Evolutionary conservation across 2,329 filamentous ascomycete genomes (phyloP).

Genomic region (Ceratocystis cubensis): DNA sequence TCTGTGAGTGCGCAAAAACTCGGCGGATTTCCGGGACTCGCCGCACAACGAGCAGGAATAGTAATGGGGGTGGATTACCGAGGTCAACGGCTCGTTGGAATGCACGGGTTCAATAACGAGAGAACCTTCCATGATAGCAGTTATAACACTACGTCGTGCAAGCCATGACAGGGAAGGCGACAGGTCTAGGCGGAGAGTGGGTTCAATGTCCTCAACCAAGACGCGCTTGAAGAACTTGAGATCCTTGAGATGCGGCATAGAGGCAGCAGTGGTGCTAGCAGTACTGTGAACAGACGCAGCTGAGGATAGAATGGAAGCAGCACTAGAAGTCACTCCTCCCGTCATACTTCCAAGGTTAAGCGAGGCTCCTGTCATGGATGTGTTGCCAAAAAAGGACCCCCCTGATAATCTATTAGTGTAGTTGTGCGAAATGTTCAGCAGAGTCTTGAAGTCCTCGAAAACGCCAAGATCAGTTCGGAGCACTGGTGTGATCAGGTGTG

Average conservation of each 20-base stretch:
- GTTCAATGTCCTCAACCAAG: constrained; percentile 83
- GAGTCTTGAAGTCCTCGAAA: constrained; percentile 72
- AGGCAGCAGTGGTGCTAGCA: constrained; percentile 30
- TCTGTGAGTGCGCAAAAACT: constrained; percentile 67
- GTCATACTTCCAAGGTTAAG: constrained; percentile 24
- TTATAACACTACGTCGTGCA: constrained; percentile 70
- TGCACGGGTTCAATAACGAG: constrained; percentile 84
- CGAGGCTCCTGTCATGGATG: constrained; percentile 46
- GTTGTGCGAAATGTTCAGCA: constrained; percentile 57
- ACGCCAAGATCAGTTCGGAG: constrained; percentile 68
- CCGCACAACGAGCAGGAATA: constrained; percentile 80
- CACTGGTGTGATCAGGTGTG: constrained; percentile 70
- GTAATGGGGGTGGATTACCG: constrained; percentile 40
- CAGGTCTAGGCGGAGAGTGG: constrained; percentile 75
- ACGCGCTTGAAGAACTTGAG: constrained; percentile 89
- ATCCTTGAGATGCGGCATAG: constrained; percentile 54
- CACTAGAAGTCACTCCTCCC: constrained; percentile 20
- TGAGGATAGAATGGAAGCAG: constrained; percentile 35
- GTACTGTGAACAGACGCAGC: constrained; percentile 38
- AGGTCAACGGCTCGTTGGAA: constrained; percentile 39
- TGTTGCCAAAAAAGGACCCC: constrained; percentile 19
- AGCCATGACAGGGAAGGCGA: constrained; percentile 91
- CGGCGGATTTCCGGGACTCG: constrained; percentile 58
- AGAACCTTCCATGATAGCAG: constrained; percentile 69
- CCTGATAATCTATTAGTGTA: constrained; percentile 39